phyloP scores from a whole-genome alignment of 1,139 yeast species.

The Yamadazyma jaroonii region DNA sequence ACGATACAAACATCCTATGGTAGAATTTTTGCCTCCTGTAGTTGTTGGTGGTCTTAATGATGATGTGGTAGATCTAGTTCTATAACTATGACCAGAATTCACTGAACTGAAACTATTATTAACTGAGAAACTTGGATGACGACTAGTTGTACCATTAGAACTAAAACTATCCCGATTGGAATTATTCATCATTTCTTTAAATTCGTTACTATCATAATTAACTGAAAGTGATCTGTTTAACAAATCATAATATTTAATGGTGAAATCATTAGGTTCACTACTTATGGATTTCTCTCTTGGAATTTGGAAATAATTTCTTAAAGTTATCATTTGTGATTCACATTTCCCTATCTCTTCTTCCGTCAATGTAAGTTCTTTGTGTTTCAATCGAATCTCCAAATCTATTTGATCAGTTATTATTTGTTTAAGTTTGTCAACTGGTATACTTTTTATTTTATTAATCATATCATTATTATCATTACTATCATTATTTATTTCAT shows the following conservation, averaged over 20 bases:
- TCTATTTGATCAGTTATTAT: constrained; percentile 55
- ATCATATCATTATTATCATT: constrained; percentile 3
- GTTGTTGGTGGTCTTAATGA: constrained; percentile 37
- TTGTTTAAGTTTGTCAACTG: constrained; percentile 37
- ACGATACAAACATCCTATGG: constrained; percentile 60
- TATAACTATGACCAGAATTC: constrained; percentile 27
- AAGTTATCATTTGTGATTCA: constrained; percentile 55
- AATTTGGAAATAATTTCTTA: constrained; percentile 53
- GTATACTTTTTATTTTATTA: constrained; percentile 28
- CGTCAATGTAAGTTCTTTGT: constrained; percentile 57
- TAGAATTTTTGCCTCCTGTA: constrained; percentile 16
- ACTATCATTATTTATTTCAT: background rate
- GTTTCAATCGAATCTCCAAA: constrained; percentile 67
- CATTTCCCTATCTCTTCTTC: constrained; percentile 65
- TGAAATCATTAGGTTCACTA: constrained; percentile 50
- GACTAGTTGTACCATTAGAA: constrained; percentile 2
- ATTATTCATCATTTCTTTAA: constrained; percentile 5
- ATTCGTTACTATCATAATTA: constrained; percentile 24
- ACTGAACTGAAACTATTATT: background rate
- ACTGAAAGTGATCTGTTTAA: constrained; percentile 35
- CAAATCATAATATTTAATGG: constrained; percentile 43
- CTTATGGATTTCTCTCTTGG: constrained; percentile 35
- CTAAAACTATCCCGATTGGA: constrained; percentile 4
- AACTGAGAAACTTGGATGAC: background rate
- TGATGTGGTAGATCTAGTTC: constrained; percentile 52